Evolutionary conservation across 163 green algal species (phyloP).

Genomic region (Coccomyxa subellipsoidea): DNA sequence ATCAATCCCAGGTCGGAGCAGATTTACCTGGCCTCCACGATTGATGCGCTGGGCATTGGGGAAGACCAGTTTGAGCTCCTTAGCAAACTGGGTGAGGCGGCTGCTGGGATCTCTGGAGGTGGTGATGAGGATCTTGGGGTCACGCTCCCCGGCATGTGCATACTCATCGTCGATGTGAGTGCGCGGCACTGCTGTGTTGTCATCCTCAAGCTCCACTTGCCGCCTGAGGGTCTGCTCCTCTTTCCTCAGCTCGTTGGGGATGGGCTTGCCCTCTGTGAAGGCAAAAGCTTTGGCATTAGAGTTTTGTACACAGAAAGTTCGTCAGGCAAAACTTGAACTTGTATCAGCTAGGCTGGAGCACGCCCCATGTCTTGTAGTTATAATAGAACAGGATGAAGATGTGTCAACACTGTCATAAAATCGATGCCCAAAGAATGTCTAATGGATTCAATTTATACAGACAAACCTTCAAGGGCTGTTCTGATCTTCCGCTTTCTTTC

Average conservation of each 20-base stretch:
- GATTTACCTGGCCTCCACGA: constrained; percentile 74
- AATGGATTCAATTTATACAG: not conserved
- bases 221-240: constrained; percentile 77
- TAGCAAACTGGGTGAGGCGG: constrained; percentile 92
- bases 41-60: constrained; percentile 95
- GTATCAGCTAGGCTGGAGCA: too few species aligned
- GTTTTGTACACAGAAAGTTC: too few species aligned
- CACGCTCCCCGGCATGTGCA: constrained; percentile 72
- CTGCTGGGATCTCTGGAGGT: constrained; percentile 90
- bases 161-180: constrained; percentile 98
- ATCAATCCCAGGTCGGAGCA: too few species aligned
- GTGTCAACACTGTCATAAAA: too few species aligned
- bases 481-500: constrained; percentile 93
- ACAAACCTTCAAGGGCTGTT: constrained; percentile 77
- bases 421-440: too few species aligned
- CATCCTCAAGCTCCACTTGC: constrained; percentile 92
- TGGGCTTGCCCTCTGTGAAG: constrained; percentile 89
- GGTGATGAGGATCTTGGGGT: constrained; percentile 94
- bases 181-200: constrained; percentile 89
- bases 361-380: too few species aligned
- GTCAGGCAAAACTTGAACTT: too few species aligned
- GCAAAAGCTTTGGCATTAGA: too few species aligned
- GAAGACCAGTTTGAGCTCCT: constrained; percentile 96
- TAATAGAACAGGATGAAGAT: too few species aligned
- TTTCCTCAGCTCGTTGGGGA: constrained; percentile 84